Percentiles rank a stretch among this genome's conserved stretches.
phyloP scores from a whole-genome alignment of 768 basidiomycete genomes.

The Lactarius tabidus region DNA sequence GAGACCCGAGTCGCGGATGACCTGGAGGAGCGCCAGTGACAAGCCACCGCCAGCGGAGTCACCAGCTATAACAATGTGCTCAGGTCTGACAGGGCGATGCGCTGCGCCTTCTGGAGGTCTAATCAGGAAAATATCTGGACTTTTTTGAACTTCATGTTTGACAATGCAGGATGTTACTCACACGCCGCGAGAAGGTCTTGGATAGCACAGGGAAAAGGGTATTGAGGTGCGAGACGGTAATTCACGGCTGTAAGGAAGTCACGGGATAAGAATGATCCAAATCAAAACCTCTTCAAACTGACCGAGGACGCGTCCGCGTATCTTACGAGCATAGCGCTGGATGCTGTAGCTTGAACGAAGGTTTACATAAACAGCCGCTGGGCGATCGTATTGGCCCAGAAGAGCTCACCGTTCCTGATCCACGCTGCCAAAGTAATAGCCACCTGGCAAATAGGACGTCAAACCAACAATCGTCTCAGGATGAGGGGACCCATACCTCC shows the following conservation, averaged over 20 bases:
- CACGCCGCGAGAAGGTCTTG: constrained; percentile 89
- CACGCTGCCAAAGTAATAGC: constrained; percentile 81
- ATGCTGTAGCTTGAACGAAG: constrained; percentile 53
- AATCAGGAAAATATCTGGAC: constrained; percentile 79
- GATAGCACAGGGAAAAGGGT: constrained; percentile 90
- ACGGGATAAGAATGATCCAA: constrained; percentile 11
- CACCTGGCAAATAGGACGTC: constrained; percentile 43
- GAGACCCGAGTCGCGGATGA: constrained; percentile 78
- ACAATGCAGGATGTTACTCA: constrained; percentile 34
- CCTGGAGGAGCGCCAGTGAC: constrained; percentile 75
- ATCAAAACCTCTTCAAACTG: constrained; percentile 23
- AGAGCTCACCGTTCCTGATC: constrained; percentile 61
- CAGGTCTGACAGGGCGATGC: constrained; percentile 77
- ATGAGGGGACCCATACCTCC: constrained; percentile 48
- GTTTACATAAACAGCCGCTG: neutral
- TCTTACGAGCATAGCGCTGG: constrained; percentile 86
- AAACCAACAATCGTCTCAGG: constrained; percentile 20
- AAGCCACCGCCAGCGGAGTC: constrained; percentile 94
- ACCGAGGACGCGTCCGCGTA: constrained; percentile 86
- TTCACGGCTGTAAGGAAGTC: constrained; percentile 52
- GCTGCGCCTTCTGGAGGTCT: constrained; percentile 74
- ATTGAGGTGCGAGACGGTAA: constrained; percentile 91
- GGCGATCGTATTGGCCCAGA: neutral
- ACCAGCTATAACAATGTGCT: constrained; percentile 80
- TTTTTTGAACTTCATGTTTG: neutral